Base-by-base conservation (phyloP, 192 early-diverging fungal species). In the Linnemannia exigua region DNA sequence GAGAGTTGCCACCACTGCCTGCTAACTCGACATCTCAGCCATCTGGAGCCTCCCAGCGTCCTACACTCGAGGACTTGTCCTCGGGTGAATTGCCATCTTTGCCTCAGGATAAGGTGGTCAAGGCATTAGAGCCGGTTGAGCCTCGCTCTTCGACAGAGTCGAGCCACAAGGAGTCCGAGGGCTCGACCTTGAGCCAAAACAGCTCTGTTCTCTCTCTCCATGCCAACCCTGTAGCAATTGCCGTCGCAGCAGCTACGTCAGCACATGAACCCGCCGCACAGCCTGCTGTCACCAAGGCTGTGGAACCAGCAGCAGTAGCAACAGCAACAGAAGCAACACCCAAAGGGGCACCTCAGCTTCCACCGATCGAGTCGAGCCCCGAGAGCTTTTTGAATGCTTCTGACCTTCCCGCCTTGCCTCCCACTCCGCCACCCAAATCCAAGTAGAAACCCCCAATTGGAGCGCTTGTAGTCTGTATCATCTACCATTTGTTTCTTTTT, bases 351-450 rank as follows among this genome's bases (percentile, higher is more conserved):
- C 52, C 37, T 11, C 41, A 52, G 70, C 47, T 44, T 9, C 70
- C 37, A 12, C 28, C n/a, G 37, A 31, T 37, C 25, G 58, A 75
- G 38, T 31, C 58, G 6, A 75, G n/a, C 14, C 8, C 50, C 17
- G 47, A 51, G 47, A 35, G 50, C 20, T 36, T 74, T 33, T 47
- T 63, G 58, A n/a, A 31, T n/a, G 9, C 37, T 3, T 58, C 74
- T 17, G 74, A 79, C 19, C 70, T 77, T 19, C 77, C 69, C 36
- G 61, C 79, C 36, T 47, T 80, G 44, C 84, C 84, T 31, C 84
- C 84, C 11, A 72, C 78, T 5, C 77, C 75, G 46, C 77, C 79
- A 37, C 78, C 78, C 38, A 86, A 86, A 63, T 75, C 78, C 38
- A 86, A 86, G 70, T 75, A 76, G 36, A 67, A 48, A 76, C 35